Conservation (phyloP, 768 basidiomycete genomes). For the Pilatotrama ljubarskyi region DNA sequence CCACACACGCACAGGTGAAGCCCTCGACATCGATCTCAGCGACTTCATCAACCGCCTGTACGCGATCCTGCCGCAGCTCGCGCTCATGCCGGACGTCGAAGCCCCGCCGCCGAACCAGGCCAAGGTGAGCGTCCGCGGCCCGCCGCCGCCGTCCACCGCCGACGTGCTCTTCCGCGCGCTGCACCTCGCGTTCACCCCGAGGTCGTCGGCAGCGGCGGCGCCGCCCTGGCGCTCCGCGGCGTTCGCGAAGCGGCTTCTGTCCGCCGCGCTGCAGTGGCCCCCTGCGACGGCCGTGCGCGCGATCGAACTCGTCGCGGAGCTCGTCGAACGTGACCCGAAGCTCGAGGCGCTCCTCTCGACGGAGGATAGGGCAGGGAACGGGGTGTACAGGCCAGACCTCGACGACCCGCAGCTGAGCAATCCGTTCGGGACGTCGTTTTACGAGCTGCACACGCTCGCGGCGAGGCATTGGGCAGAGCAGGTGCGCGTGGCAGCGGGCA, state of each 20-base stretch:
- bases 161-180: constrained; percentile 89
- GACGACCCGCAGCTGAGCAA: constrained; percentile 86
- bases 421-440: constrained; percentile 83
- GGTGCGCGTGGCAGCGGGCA: constrained; percentile 67
- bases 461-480: constrained; percentile 62
- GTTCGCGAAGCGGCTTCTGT: constrained; percentile 90
- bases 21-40: constrained; percentile 91
- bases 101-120: constrained; percentile 33
- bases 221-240: constrained; percentile 82
- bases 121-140: constrained; percentile 27
- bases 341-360: constrained; percentile 84
- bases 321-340: constrained; percentile 77
- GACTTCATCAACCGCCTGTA: constrained; percentile 89
- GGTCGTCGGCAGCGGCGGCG: constrained; percentile 50
- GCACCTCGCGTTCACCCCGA: constrained; percentile 77
- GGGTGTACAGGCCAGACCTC: constrained; percentile 80
- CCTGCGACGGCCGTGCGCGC: constrained; percentile 61
- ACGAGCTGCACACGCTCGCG: constrained; percentile 73
- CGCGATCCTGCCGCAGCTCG: constrained; percentile 74
- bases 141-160: constrained; percentile 41
- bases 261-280: constrained; percentile 81
- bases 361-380: constrained; percentile 82
- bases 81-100: constrained; percentile 66
- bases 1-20: constrained; percentile 64
- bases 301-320: constrained; percentile 68